These are phyloP conservation scores for Lentinula detonsa DNA, from an alignment of 768 basidiomycete genomes.

Conservation along the genomic window DNA sequence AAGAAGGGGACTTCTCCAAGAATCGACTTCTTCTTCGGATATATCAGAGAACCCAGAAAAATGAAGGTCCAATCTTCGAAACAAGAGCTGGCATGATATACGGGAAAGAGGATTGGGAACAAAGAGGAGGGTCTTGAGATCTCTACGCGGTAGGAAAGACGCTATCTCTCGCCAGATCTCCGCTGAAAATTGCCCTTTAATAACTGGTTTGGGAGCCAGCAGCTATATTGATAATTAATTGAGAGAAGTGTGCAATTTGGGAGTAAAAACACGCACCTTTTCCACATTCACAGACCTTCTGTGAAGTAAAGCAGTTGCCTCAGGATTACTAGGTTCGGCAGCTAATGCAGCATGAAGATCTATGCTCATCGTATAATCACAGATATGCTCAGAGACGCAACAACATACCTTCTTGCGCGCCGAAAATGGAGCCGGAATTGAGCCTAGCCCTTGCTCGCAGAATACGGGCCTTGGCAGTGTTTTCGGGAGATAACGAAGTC, in stretches of 20 bases:
- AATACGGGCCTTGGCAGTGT: slow-evolving; percentile 54
- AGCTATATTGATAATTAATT: neutral
- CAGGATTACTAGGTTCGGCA: slow-evolving; percentile 63
- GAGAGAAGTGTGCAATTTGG: neutral
- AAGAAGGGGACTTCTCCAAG: slow-evolving; percentile 7
- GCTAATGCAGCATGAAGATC: slow-evolving; percentile 62
- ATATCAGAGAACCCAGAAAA: slow-evolving; percentile 35
- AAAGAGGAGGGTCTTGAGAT: slow-evolving; percentile 58
- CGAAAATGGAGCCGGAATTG: slow-evolving; percentile 50
- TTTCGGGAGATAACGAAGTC: slow-evolving; percentile 42
- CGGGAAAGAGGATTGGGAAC: slow-evolving; percentile 64
- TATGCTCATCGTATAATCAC: slow-evolving; percentile 18
- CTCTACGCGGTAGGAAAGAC: slow-evolving; percentile 51
- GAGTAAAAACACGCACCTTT: slow-evolving; percentile 36
- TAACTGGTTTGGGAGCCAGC: slow-evolving; percentile 24
- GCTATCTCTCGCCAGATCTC: slow-evolving; percentile 74
- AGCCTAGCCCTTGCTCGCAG: slow-evolving; percentile 63
- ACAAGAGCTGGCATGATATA: slow-evolving; percentile 63
- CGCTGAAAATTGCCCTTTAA: slow-evolving; percentile 51
- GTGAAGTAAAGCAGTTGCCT: slow-evolving; percentile 56
- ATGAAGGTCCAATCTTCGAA: slow-evolving; percentile 58
- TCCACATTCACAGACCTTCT: slow-evolving; percentile 49
- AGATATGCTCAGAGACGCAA: slow-evolving; percentile 2
- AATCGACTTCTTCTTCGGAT: slow-evolving; percentile 19
- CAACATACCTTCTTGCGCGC: slow-evolving; percentile 58